These are phyloP conservation scores for Dipteronia sinensis DNA, from an alignment of 345 rosid genomes.

Conservation along the genomic window DNA sequence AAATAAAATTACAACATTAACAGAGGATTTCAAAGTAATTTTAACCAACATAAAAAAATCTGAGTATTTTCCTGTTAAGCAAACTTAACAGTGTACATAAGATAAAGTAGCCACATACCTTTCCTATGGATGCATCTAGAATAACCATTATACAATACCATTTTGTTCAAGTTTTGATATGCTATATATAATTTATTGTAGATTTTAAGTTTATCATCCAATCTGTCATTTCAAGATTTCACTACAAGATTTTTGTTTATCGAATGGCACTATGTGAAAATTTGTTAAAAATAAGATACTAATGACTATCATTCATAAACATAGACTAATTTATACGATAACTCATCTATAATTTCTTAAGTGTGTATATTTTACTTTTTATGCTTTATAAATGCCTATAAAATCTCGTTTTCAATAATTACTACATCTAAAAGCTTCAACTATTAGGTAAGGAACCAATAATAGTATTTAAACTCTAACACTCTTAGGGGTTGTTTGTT, in stretches of 20 bases:
- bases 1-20: background rate
- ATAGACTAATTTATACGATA: background rate
- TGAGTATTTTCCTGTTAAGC: background rate
- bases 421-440: background rate
- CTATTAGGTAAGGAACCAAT: background rate
- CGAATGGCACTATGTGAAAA: background rate
- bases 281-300: background rate
- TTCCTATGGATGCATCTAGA: background rate
- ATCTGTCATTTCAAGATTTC: background rate
- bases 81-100: background rate
- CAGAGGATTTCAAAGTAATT: background rate
- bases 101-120: background rate
- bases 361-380: background rate
- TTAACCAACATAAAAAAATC: background rate
- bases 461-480: background rate
- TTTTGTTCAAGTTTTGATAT: slow-evolving; percentile 5
- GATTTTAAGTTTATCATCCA: background rate
- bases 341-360: background rate
- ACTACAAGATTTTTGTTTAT: background rate
- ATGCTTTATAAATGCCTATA: background rate
- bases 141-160: background rate
- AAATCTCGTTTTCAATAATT: background rate
- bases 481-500: too few relatives aligned
- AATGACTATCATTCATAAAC: background rate
- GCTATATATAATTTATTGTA: background rate